Evolutionary conservation across 108 stramenopile species (phyloP).

Genomic region (Heterococcus sp.): DNA sequence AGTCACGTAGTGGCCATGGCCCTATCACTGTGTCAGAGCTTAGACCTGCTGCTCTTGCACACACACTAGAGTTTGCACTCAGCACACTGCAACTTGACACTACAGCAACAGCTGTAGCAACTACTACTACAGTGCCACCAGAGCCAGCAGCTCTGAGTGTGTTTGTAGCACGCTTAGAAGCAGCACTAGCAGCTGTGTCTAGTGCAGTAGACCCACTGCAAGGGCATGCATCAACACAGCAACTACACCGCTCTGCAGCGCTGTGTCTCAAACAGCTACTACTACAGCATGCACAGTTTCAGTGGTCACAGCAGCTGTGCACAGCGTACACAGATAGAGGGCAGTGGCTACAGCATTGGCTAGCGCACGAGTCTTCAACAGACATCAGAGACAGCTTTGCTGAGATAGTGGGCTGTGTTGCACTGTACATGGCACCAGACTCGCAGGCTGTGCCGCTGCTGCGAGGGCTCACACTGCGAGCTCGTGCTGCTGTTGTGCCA

Average conservation of each 20-base stretch:
- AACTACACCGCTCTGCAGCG: slow-evolving; percentile 36
- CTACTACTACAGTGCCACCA: no score
- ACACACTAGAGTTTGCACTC: slow-evolving; percentile 29
- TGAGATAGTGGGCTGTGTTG: slow-evolving; percentile 11
- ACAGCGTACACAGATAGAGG: slow-evolving; percentile 7
- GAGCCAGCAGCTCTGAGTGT: slow-evolving; percentile 3
- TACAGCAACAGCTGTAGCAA: no score
- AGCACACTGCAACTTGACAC: no score
- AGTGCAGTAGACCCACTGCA: slow-evolving; percentile 29
- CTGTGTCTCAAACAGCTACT: slow-evolving; percentile 2
- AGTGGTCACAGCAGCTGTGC: neutral
- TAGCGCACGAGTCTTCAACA: slow-evolving; percentile 30
- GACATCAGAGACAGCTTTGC: slow-evolving; percentile 37
- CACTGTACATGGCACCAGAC: slow-evolving; percentile 28
- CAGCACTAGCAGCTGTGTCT: slow-evolving; percentile 8
- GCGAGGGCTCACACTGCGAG: slow-evolving; percentile 15
- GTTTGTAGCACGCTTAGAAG: slow-evolving; percentile 12
- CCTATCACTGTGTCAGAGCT: neutral
- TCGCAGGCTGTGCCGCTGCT: slow-evolving; percentile 22
- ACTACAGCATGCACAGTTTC: neutral
- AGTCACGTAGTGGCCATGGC: neutral
- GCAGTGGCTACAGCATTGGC: slow-evolving; percentile 42
- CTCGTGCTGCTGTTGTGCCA: neutral
- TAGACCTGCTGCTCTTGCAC: slow-evolving; percentile 21
- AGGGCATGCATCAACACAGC: slow-evolving; percentile 17